phyloP scores from a whole-genome alignment of 352 stramenopile species.

The Phytophthora chlamydospora region DNA sequence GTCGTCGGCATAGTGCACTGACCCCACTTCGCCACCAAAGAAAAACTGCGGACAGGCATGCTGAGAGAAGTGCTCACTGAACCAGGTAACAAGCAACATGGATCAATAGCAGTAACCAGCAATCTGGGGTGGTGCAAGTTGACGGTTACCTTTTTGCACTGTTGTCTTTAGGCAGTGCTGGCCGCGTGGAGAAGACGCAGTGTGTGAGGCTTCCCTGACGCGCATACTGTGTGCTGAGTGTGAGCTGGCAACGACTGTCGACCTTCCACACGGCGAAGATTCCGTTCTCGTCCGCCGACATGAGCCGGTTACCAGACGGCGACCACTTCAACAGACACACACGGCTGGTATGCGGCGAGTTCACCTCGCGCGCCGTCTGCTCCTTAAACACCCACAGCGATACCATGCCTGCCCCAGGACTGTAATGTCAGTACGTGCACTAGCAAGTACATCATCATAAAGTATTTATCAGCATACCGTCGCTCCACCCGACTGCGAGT shows the following conservation, averaged over 20 bases:
- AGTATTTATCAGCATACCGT: slow-evolving; percentile 41
- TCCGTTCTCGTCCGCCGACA: slow-evolving; percentile 90
- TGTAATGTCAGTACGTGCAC: slow-evolving; percentile 1
- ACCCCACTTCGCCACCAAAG: slow-evolving; percentile 91
- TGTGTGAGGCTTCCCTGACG: slow-evolving; percentile 89
- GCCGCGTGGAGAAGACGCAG: slow-evolving; percentile 81
- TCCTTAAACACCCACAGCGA: slow-evolving; percentile 86
- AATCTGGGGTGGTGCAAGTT: not conserved
- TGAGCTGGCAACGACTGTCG: slow-evolving; percentile 79
- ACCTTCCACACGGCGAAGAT: slow-evolving; percentile 89
- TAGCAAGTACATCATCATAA: no score
- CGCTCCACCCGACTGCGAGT: slow-evolving; percentile 84
- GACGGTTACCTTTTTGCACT: slow-evolving; percentile 47
- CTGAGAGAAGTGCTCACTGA: slow-evolving; percentile 58
- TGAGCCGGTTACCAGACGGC: slow-evolving; percentile 82
- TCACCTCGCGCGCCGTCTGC: slow-evolving; percentile 72
- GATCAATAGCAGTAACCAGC: not conserved
- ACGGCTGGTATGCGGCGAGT: slow-evolving; percentile 77
- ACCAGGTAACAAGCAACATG: not conserved
- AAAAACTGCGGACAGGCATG: slow-evolving; percentile 90
- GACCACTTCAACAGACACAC: slow-evolving; percentile 90
- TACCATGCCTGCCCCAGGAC: slow-evolving; percentile 60
- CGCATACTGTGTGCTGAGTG: slow-evolving; percentile 83
- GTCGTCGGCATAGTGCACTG: slow-evolving; percentile 92
- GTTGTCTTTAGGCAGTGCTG: slow-evolving; percentile 45